Percentiles rank a stretch among this genome's conserved stretches.
Evolutionary conservation across 108 stramenopile genomes (phyloP).

Genomic region (Poteriospumella lacustris): DNA sequence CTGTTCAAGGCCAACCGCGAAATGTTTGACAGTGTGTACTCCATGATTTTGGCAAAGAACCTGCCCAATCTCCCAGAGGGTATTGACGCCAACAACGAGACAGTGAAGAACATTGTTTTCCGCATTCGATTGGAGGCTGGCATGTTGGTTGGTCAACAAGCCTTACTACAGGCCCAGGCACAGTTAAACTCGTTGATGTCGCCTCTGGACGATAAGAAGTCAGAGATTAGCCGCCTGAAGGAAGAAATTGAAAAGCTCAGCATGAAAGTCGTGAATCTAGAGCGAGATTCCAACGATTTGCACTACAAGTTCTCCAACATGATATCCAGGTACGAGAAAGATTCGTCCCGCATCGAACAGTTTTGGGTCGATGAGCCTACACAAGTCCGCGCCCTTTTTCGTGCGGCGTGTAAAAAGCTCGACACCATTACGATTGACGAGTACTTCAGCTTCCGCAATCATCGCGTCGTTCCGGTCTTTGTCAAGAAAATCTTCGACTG

Average conservation of each 20-base stretch:
- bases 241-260: neutral
- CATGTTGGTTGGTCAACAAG: neutral
- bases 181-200: neutral
- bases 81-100: conserved; percentile 36
- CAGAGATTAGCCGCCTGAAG: neutral
- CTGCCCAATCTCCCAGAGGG: conserved; percentile 44
- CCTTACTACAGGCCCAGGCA: neutral
- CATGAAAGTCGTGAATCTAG: neutral
- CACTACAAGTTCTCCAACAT: neutral
- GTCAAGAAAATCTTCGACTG: conserved; percentile 1
- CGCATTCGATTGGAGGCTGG: neutral
- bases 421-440: conserved; percentile 3
- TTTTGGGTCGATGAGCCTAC: conserved; percentile 24
- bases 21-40: conserved; percentile 47
- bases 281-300: neutral
- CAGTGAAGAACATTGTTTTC: conserved; percentile 1
- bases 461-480: conserved; percentile 17
- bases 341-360: neutral
- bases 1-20: conserved; percentile 40
- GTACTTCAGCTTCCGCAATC: conserved; percentile 22
- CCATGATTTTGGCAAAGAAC: conserved; percentile 46
- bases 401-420: conserved; percentile 1
- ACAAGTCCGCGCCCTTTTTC: neutral
- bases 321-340: conserved; percentile 2
- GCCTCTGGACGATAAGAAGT: neutral